Base-by-base conservation (phyloP, 1,139 yeast genomes). In the Arxiozyma telluris region DNA sequence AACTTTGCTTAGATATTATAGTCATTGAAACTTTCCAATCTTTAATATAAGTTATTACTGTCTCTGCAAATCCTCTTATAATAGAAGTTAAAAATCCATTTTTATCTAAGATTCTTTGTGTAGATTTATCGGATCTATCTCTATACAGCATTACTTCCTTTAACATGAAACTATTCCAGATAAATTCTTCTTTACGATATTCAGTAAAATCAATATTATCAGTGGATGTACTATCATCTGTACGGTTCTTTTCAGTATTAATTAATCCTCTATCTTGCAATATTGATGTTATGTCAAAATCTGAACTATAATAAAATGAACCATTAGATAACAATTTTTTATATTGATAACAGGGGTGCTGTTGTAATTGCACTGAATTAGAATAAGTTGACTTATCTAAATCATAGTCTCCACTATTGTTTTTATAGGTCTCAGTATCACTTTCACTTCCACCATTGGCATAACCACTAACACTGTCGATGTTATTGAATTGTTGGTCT, bases 91-190 rank as follows among this genome's bases (percentile, higher is more conserved):
- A 73, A 63, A 93, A 90, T 38, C 87, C 83, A 63, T 87, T 87
- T 41, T 78, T 76, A 66, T 91, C 96, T 54, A 94, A 67, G 9
- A 78, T 73, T 27, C 73, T 70, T 58, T 81, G 83, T 48, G 82
- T 80, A 23, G 72, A 76, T 3, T 76, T 73, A 43, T 85, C 90
- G 55, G 90, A 71, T 57, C 86, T 84, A 55, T 84, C 77, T 56
- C 96, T 76, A 68, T 87, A 91, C 53, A 79, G 76, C 58, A 88
- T 76, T 57, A 94, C 78, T 58, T 91, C 96, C 55, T 83, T 79
- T 83, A 91, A 84, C 83, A 94, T 81, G 68, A 87, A 93, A 7
- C 86, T 79, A 68, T 94, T 94, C 99, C 99, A 94, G 97, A 93
- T 90, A 66, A 87, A 93, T 61, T 91, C 93, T 55, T 82, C 82